These are phyloP conservation scores for Leishmania turanica DNA, from an alignment of 208 protist species.

Conservation along the genomic window DNA sequence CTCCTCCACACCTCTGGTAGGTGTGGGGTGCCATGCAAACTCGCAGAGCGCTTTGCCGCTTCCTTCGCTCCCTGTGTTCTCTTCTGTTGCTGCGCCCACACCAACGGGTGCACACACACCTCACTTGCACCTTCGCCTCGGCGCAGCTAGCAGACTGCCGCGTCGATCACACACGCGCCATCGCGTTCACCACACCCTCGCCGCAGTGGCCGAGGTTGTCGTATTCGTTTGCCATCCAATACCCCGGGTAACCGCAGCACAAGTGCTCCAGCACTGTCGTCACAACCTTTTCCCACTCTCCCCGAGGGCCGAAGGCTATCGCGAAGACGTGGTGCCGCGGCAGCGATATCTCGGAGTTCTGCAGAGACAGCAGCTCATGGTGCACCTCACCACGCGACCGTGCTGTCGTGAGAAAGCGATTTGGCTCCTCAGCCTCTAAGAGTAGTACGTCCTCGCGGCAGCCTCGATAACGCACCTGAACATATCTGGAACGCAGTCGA, in stretches of 20 bases:
- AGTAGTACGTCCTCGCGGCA: conserved; percentile 15
- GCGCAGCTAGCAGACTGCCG: conserved; percentile 8
- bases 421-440: neutral
- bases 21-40: neutral
- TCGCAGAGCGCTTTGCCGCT: neutral
- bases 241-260: conserved; percentile 18
- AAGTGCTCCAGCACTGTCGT: neutral
- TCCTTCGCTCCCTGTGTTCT: neutral
- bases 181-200: conserved; percentile 16
- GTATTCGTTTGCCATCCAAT: conserved; percentile 21
- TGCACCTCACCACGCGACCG: conserved; percentile 18
- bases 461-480: conserved; percentile 14
- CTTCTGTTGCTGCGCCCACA: neutral
- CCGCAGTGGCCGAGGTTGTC: conserved; percentile 19
- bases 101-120: neutral
- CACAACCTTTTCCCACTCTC: conserved; percentile 21
- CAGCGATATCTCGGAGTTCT: conserved; percentile 11
- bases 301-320: conserved; percentile 1
- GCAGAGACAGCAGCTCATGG: conserved; percentile 18
- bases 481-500: conserved; percentile 5
- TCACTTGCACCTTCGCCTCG: neutral
- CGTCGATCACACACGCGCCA: conserved; percentile 13
- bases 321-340: conserved; percentile 34
- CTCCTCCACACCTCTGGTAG: neutral
- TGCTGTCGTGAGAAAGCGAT: conserved; percentile 36